Percentiles rank a stretch among this genome's conserved stretches.
Conservation (phyloP, 164 flowering plant species). For the Litsea cubeba region DNA sequence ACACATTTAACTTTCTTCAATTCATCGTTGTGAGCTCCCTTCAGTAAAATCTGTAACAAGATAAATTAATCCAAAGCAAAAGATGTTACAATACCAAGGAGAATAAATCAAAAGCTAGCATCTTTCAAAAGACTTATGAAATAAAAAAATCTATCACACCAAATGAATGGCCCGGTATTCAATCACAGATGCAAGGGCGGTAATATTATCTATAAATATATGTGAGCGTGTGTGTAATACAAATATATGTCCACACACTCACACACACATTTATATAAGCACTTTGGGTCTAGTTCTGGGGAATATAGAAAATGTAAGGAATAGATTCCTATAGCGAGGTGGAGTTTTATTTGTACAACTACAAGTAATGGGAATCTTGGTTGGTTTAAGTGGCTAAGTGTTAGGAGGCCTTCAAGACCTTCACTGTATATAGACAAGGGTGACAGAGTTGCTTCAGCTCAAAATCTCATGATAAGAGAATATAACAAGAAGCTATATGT, state of each 20-base stretch:
- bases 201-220: no score
- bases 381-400: no score
- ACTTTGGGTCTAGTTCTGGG: no score
- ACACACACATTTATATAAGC: no score
- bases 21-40: conserved; percentile 79
- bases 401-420: no score
- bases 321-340: no score
- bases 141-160: neutral
- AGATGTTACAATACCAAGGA: neutral
- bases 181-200: neutral
- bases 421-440: no score
- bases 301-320: no score
- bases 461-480: neutral
- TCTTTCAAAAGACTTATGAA: neutral
- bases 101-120: neutral
- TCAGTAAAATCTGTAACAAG: conserved; percentile 72
- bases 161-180: neutral
- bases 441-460: neutral
- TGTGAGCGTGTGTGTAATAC: neutral
- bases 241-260: no score
- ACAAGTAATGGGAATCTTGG: no score
- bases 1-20: conserved; percentile 77
- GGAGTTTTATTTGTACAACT: no score
- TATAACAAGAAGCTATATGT: no score
- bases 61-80: neutral